Evolutionary conservation across 2,329 filamentous ascomycete genomes (phyloP).

Genomic region (Epichloe amarillans): DNA sequence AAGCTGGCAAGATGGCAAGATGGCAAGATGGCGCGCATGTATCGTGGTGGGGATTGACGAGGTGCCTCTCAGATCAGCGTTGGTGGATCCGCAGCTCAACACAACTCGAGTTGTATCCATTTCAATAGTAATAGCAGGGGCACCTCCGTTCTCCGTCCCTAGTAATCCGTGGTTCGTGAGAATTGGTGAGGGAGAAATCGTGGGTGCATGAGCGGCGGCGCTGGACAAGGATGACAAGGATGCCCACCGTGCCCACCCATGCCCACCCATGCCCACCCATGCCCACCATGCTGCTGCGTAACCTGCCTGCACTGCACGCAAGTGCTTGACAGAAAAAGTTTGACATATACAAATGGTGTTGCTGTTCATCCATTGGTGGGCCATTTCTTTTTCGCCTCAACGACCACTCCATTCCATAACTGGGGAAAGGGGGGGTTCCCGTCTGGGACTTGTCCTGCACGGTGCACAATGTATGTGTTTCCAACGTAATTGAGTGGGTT

Average conservation of each 20-base stretch:
- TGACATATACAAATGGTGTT: constrained; percentile 4
- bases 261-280: neutral
- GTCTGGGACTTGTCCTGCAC: neutral
- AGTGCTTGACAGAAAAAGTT: constrained; percentile 6
- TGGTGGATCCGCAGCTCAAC: constrained; percentile 6
- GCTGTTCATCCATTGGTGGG: constrained; percentile 3
- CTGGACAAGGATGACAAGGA: constrained; percentile 4
- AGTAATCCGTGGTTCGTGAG: constrained; percentile 9
- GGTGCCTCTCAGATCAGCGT: constrained; percentile 9
- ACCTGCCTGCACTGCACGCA: constrained; percentile 1
- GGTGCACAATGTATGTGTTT: too few species aligned
- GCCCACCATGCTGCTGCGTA: constrained; percentile 4
- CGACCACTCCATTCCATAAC: constrained; percentile 1
- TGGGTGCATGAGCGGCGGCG: constrained; percentile 8
- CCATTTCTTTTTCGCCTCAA: constrained; percentile 4
- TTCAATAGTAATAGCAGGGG: neutral
- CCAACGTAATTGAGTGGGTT: too few species aligned
- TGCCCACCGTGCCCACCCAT: neutral
- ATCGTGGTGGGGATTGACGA: constrained; percentile 7
- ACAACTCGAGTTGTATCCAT: constrained; percentile 7
- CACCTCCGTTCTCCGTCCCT: constrained; percentile 2
- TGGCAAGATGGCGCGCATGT: constrained; percentile 7
- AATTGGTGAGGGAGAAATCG: constrained; percentile 5
- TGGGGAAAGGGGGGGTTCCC: constrained; percentile 1
- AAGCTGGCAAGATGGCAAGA: constrained; percentile 7